A percentile compares a stretch with the other conserved stretches of the same genome.
Evolutionary conservation across 2,329 filamentous ascomycete species (phyloP).

Genomic region (Phialophora verrucosa): DNA sequence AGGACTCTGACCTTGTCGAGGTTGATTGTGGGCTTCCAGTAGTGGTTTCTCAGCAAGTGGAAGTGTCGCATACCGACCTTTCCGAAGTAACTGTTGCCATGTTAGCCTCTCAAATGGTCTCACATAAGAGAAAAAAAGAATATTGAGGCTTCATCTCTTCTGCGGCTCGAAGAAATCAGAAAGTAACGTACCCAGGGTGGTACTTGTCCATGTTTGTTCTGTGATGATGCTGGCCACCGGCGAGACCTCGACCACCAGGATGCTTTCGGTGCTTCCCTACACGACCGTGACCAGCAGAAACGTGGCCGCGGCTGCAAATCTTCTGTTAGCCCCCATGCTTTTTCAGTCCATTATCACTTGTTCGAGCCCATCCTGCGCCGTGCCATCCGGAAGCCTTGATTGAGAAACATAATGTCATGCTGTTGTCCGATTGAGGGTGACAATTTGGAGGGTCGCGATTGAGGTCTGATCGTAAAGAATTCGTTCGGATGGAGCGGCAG

Average conservation of each 20-base stretch:
- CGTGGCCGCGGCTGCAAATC: conserved; percentile 81
- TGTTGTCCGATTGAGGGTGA: not conserved
- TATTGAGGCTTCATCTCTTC: not conserved
- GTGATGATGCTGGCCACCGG: conserved; percentile 99
- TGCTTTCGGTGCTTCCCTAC: conserved; percentile 98
- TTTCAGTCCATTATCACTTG: conserved; percentile 16
- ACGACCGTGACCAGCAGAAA: conserved; percentile 97
- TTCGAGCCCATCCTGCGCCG: not conserved
- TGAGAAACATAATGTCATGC: no score
- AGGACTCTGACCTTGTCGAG: conserved; percentile 85
- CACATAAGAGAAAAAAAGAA: not conserved
- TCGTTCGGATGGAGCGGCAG: conserved; percentile 25
- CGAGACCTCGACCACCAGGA: conserved; percentile 79
- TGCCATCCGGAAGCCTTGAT: not conserved
- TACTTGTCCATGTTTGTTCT: conserved; percentile 91
- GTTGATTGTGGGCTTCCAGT: conserved; percentile 99
- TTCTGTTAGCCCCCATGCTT: conserved; percentile 41
- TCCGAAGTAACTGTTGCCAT: conserved; percentile 59
- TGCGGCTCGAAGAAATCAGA: not conserved
- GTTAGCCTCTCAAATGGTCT: conserved; percentile 17
- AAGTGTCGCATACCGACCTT: conserved; percentile 95
- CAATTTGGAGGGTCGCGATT: not conserved
- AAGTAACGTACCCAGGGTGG: conserved; percentile 98
- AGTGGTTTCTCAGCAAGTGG: conserved; percentile 93
- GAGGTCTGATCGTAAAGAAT: conserved; percentile 4